These are phyloP conservation scores for Tinospora cordifolia DNA, from an alignment of 164 flowering plant species.

Conservation along the genomic window DNA sequence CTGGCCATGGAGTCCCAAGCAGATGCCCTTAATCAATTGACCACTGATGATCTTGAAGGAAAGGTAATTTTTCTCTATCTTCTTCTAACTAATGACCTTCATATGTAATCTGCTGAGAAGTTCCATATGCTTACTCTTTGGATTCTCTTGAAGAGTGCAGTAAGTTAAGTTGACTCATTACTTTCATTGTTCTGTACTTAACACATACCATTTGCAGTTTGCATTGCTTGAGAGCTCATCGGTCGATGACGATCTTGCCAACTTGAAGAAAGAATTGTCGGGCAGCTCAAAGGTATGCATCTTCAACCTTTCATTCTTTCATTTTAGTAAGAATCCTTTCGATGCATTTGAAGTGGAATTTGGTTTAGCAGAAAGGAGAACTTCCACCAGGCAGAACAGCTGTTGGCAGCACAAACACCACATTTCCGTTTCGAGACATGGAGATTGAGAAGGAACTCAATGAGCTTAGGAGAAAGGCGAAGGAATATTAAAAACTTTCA, in stretches of 20 bases:
- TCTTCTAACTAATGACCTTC: not conserved
- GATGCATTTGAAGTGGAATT: not conserved
- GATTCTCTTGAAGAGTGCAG: not conserved
- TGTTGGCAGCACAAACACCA: conserved; percentile 29
- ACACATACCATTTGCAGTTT: conserved; percentile 50
- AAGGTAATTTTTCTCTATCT: conserved; percentile 42
- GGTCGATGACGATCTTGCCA: conserved; percentile 84
- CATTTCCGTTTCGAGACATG: conserved; percentile 49
- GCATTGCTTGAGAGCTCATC: conserved; percentile 80
- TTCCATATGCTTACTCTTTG: not conserved
- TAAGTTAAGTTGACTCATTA: not conserved
- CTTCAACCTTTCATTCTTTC: not conserved
- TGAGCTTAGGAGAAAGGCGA: conserved; percentile 64
- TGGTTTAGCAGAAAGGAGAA: conserved; percentile 62
- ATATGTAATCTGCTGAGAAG: not conserved
- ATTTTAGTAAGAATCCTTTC: not conserved
- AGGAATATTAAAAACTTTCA: conserved; percentile 34
- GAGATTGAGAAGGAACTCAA: conserved; percentile 88
- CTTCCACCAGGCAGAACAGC: conserved; percentile 87
- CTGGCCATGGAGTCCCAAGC: conserved; percentile 95
- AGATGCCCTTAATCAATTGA: conserved; percentile 78
- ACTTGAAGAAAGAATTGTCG: conserved; percentile 69
- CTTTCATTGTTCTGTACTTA: not conserved
- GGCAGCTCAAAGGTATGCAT: conserved; percentile 60
- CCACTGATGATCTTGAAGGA: conserved; percentile 90